Evolutionary conservation across 2,329 filamentous ascomycete genomes (phyloP), one percentile per base, ranked within the genome.

Genomic region (Apiospora marii): DNA sequence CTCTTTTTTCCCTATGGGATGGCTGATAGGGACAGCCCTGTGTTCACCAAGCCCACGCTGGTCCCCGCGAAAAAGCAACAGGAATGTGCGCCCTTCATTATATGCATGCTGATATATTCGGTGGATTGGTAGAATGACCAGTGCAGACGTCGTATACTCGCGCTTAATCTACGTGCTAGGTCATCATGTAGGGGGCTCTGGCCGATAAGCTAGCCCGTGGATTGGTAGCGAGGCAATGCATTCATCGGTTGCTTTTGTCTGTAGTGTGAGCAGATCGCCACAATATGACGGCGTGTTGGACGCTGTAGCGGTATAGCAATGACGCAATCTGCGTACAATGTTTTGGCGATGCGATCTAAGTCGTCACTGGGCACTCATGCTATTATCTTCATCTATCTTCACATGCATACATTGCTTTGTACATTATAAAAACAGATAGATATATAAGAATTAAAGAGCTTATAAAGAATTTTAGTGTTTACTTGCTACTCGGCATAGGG

Each of bases 391-490:
- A n/a, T 19, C 12, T 14, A 64, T 41, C 30, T 14, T 67, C 6
- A n/a, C 24, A n/a, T 30, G 37, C 4, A 27, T 68, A 81, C 79
- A 0, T 79, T 79, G 2, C 78, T 41, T 10, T 41, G 2, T 1
- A 81, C 61, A 80, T 80, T 8, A 79, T 80, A 68, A 78, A 78
- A 6, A 79, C 79, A 22, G 81, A 30, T 30, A 30, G 4, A 30
- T 30, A 41, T 41, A 41, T 41, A 41, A 41, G 8, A 10, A 41
- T 41, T 41, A 10, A 41, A 10, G 1, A 41, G 37, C 10, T 41
- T 41, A 1, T 2, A 41, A 10, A 41, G 37, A 10, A 41, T 10
- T 10, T 10, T 41, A 10, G 7, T 41, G 7, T 41, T 41, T n/a
- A n/a, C 12, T 30, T 58, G 10, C 12, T 19, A 58, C 24, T 10